Base-by-base conservation (phyloP, 1,284 basidiomycete genomes). In the Porphyrellus sp. region DNA sequence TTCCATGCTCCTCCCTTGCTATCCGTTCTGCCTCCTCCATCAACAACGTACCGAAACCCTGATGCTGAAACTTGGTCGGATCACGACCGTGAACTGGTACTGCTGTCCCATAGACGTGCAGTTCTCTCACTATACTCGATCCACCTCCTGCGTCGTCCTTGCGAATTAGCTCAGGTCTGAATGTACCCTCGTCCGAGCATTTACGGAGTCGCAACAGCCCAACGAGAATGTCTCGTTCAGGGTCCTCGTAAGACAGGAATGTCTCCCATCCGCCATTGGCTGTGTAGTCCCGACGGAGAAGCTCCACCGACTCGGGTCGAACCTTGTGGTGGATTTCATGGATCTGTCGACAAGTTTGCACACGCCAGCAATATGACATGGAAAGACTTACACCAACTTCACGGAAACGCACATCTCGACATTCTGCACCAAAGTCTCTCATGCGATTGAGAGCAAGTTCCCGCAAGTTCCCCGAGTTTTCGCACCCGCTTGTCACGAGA, bases 11-110 rank as follows among this genome's bases (percentile, higher is more conserved):
- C 64, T 98, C 96, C 57, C 88, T 78, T n/a, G 97, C 94, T 73
- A 99, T 99, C 57, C 93, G 80, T 72, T 99, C 97, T 1, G 97
- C 97, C 75, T 99, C 96, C 70, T 99, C 97, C 97, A 99, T 99
- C 54, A 99, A 74, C 55, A 99, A 70, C 24, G 94, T 98, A 20
- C 97, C 97, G 68, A 99, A 98, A 9, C 97, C 97, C 81, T 92
- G 72, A 72, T 98, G 94, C 69, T 98, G 94, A 77, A 98, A 98
- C 72, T 97, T 97, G 43, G 94, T 98, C 16, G 97, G 97, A 72
- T 99, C 96, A 46, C 97, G 81, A 49, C 91, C 92, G 71, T 99
- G 97, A 24, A 99, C 92, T 3, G 94, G 94, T 27, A 98, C 94
- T 9, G 97, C 96, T 9, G 94, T 98, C 24, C 97, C 97, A 70